These are phyloP conservation scores for Oryza glumipatula DNA, from an alignment of 176 grass and related monocot species.

Conservation along the genomic window DNA sequence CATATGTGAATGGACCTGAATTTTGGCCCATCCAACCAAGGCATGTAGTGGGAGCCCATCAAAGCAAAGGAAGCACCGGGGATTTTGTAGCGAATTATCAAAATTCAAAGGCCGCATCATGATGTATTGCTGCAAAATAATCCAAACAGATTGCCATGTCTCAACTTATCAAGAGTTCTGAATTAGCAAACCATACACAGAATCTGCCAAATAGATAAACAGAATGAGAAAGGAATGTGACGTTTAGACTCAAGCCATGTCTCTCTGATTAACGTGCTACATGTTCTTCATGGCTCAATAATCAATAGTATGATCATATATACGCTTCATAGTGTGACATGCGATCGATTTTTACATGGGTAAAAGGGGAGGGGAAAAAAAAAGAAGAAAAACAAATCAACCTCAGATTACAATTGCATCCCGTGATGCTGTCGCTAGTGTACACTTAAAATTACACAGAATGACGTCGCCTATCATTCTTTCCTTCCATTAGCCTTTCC, in stretches of 20 bases:
- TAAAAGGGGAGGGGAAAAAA: not conserved
- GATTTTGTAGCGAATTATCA: too few relatives aligned
- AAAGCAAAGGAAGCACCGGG: too few relatives aligned
- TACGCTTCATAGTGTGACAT: slow-evolving; percentile 28
- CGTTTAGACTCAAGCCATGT: not conserved
- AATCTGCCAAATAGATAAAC: too few relatives aligned
- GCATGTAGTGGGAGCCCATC: too few relatives aligned
- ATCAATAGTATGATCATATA: slow-evolving; percentile 17
- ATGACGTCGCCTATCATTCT: slow-evolving; percentile 10
- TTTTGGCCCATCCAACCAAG: too few relatives aligned
- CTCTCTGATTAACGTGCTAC: not conserved
- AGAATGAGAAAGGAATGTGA: too few relatives aligned
- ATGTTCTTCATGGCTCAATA: not conserved
- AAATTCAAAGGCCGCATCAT: not conserved
- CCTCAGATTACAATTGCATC: slow-evolving; percentile 44
- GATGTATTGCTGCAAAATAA: too few relatives aligned
- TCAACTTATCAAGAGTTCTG: not conserved
- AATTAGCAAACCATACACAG: not conserved
- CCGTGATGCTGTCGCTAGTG: slow-evolving; percentile 48
- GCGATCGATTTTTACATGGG: slow-evolving; percentile 34
- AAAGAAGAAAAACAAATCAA: slow-evolving; percentile 18
- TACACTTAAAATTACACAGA: slow-evolving; percentile 46
- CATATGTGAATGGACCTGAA: too few relatives aligned
- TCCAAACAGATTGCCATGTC: too few relatives aligned
- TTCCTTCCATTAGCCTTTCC: slow-evolving; percentile 23